These are phyloP conservation scores for Ceratocystis harringtonii DNA, from an alignment of 2,329 filamentous ascomycete species.

Conservation along the genomic window DNA sequence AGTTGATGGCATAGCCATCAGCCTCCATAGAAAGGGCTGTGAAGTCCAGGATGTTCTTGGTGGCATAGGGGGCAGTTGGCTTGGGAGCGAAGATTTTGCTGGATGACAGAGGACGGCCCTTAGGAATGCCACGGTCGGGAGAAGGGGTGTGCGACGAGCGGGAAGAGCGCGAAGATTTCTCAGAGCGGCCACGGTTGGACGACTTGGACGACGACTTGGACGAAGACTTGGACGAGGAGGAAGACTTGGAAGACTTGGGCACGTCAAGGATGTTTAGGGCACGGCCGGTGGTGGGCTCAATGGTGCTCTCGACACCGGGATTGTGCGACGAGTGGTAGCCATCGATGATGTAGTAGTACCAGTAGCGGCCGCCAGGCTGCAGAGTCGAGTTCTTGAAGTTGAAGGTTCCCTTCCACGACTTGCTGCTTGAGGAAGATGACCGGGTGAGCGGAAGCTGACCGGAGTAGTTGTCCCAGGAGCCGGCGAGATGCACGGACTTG, in stretches of 20 bases:
- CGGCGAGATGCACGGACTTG: conserved; percentile 94
- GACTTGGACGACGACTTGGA: conserved; percentile 27
- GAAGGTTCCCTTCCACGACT: conserved; percentile 94
- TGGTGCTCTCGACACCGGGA: conserved; percentile 73
- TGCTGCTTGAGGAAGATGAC: conserved; percentile 56
- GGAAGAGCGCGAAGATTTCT: conserved; percentile 31
- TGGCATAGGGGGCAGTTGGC: conserved; percentile 75
- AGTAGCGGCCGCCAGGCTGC: conserved; percentile 83
- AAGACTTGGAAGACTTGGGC: conserved; percentile 39
- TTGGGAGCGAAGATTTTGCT: conserved; percentile 85
- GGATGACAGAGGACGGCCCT: conserved; percentile 74
- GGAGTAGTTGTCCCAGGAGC: conserved; percentile 95
- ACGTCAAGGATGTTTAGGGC: conserved; percentile 96
- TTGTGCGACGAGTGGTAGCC: conserved; percentile 97
- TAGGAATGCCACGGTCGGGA: conserved; percentile 55
- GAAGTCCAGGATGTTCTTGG: conserved; percentile 65
- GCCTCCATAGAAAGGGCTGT: conserved; percentile 60
- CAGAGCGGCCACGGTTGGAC: conserved; percentile 29
- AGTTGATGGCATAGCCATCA: conserved; percentile 42
- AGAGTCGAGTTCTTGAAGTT: conserved; percentile 80
- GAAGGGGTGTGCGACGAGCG: conserved; percentile 32
- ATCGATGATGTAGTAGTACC: conserved; percentile 99
- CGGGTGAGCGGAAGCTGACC: conserved; percentile 89
- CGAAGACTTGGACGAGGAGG: conserved; percentile 23
- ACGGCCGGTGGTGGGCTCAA: conserved; percentile 91